Percentiles rank a stretch among this genome's conserved stretches.
Evolutionary conservation across 129 eudicot species (phyloP).

Genomic region (Logfia minima): DNA sequence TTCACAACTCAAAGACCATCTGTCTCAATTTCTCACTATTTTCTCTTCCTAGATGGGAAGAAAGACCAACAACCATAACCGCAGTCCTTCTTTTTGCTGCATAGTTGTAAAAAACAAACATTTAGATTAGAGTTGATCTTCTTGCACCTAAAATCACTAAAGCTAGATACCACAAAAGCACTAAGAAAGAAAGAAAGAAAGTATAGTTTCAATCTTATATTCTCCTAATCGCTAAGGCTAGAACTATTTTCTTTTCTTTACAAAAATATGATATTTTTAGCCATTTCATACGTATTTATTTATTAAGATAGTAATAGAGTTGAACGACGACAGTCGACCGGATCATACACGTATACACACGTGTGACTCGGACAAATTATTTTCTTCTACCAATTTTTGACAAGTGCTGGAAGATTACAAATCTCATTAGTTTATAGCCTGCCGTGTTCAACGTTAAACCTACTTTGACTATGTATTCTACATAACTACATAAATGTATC

Average conservation of each 20-base stretch:
- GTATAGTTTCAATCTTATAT: too few species aligned
- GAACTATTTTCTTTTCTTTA: too few species aligned
- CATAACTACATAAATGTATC: too few species aligned
- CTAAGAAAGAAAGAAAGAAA: too few species aligned
- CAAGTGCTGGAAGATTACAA: background rate
- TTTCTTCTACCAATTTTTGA: background rate
- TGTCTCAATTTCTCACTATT: conserved; percentile 22
- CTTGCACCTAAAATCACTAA: too few species aligned
- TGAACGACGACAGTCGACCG: background rate
- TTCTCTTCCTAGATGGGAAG: conserved; percentile 38
- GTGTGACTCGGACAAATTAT: conserved; percentile 14
- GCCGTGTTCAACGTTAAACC: conserved; percentile 2
- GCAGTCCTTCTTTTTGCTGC: conserved; percentile 48
- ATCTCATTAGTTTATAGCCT: background rate
- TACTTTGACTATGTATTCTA: background rate
- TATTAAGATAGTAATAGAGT: background rate
- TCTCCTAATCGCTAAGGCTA: too few species aligned
- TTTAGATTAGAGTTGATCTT: background rate
- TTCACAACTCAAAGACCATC: background rate
- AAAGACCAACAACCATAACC: conserved; percentile 42
- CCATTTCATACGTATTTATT: too few species aligned
- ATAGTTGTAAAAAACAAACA: background rate
- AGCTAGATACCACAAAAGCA: too few species aligned
- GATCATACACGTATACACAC: conserved; percentile 1
- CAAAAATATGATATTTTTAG: too few species aligned